Conservation (phyloP, 441 rosid species). For the Breynia disticha region DNA sequence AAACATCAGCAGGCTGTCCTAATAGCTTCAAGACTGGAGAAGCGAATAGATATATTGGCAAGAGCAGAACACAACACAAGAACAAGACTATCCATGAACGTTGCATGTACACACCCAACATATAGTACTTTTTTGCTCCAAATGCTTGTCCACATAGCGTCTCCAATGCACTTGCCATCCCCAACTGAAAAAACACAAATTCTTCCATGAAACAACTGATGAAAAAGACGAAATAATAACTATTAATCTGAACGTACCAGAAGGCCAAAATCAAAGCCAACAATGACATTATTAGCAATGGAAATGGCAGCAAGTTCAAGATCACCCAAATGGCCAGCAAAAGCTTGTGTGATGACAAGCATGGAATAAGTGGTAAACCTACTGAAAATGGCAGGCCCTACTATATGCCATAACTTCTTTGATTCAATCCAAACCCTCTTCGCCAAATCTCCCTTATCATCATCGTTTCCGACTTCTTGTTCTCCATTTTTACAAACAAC, state of each 20-base stretch:
- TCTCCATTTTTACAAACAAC: too few species aligned
- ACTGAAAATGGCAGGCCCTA: slow-evolving; percentile 68
- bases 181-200: slow-evolving; percentile 28
- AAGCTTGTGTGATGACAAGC: slow-evolving; percentile 73
- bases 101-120: slow-evolving; percentile 83
- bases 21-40: slow-evolving; percentile 47
- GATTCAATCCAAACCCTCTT: slow-evolving; percentile 52
- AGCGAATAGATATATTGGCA: slow-evolving; percentile 57
- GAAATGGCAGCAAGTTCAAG: slow-evolving; percentile 73
- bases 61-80: slow-evolving; percentile 50
- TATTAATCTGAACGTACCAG: too few species aligned
- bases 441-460: slow-evolving; percentile 11
- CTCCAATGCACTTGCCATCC: slow-evolving; percentile 92
- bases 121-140: slow-evolving; percentile 67
- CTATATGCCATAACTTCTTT: slow-evolving; percentile 66
- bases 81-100: slow-evolving; percentile 70
- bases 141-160: slow-evolving; percentile 80
- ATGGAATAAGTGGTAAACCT: slow-evolving; percentile 55
- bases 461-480: too few species aligned
- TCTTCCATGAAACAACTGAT: background rate
- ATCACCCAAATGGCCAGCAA: slow-evolving; percentile 77
- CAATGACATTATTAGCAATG: slow-evolving; percentile 47
- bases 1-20: slow-evolving; percentile 60
- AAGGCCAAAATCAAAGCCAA: slow-evolving; percentile 71
- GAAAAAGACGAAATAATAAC: background rate